Conservation (phyloP, 2,329 filamentous ascomycete species). For the Fusarium devonianum region DNA sequence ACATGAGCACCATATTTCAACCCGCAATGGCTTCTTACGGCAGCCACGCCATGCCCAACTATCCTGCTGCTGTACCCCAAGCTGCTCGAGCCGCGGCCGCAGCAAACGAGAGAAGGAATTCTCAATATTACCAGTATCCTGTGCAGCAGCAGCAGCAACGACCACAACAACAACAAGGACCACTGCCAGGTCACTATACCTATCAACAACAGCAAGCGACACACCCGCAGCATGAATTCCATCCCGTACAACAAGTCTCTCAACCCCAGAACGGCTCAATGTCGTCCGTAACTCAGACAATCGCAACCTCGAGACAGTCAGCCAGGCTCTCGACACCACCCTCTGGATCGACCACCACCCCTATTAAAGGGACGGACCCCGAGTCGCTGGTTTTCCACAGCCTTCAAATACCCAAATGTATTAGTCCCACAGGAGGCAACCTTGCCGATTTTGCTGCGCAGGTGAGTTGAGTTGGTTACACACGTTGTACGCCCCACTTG, state of each 20-base stretch:
- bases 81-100: conserved; percentile 43
- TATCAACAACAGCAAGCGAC: conserved; percentile 25
- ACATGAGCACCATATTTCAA: conserved; percentile 62
- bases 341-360: conserved; percentile 40
- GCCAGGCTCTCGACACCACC: conserved; percentile 50
- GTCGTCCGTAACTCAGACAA: conserved; percentile 24
- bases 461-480: conserved; percentile 56
- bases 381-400: conserved; percentile 62
- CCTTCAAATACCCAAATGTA: conserved; percentile 76
- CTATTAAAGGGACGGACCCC: conserved; percentile 46
- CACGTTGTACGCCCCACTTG: neutral
- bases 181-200: conserved; percentile 17
- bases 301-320: conserved; percentile 41
- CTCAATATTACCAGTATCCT: conserved; percentile 45
- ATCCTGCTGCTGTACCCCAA: conserved; percentile 48
- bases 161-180: conserved; percentile 19
- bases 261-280: conserved; percentile 31
- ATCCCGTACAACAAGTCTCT: conserved; percentile 17
- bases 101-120: conserved; percentile 45
- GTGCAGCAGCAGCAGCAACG: conserved; percentile 34
- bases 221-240: conserved; percentile 17
- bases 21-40: conserved; percentile 57
- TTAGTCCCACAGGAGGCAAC: conserved; percentile 77
- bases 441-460: conserved; percentile 84
- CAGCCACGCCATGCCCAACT: conserved; percentile 53